Conservation (phyloP, 192 early-diverging fungal genomes). For the Coemansia sp. region DNA sequence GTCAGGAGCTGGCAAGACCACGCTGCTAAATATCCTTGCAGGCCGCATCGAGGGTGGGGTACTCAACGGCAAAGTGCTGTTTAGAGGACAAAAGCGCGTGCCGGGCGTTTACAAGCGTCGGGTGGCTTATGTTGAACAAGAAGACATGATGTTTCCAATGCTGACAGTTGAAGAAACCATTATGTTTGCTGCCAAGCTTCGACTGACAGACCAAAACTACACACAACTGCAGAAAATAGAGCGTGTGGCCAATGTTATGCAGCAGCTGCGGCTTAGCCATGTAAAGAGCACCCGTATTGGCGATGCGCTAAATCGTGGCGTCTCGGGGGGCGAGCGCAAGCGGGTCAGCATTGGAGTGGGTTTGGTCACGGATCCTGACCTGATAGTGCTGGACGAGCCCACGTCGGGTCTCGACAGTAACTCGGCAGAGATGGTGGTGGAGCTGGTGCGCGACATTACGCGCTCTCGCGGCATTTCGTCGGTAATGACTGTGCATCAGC, state of each 20-base stretch:
- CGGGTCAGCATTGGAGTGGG: slow-evolving; percentile 93
- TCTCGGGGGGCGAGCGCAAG: slow-evolving; percentile 90
- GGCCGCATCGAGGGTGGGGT: slow-evolving; percentile 65
- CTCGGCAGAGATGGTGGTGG: slow-evolving; percentile 94
- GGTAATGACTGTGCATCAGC: slow-evolving; percentile 94
- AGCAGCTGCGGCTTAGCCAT: slow-evolving; percentile 77
- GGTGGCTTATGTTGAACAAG: slow-evolving; percentile 87
- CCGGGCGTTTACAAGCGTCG: slow-evolving; percentile 66
- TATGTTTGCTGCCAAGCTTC: slow-evolving; percentile 80
- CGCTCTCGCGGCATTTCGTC: slow-evolving; percentile 74
- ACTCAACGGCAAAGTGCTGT: slow-evolving; percentile 70
- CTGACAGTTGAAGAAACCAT: slow-evolving; percentile 90
- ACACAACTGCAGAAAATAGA: slow-evolving; percentile 61
- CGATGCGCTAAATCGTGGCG: slow-evolving; percentile 64
- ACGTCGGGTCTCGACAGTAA: slow-evolving; percentile 85
- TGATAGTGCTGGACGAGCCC: slow-evolving; percentile 86
- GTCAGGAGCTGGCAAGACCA: slow-evolving; percentile 92
- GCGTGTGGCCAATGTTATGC: slow-evolving; percentile 76
- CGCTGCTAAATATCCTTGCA: slow-evolving; percentile 86
- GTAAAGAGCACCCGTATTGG: slow-evolving; percentile 84
- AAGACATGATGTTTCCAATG: slow-evolving; percentile 81
- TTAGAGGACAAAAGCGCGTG: slow-evolving; percentile 71
- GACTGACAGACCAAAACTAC: slow-evolving; percentile 70
- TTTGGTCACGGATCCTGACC: slow-evolving; percentile 86
- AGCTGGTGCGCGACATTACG: slow-evolving; percentile 77